Percentiles rank a stretch among this genome's conserved stretches.
Evolutionary conservation across 805 yeast species (phyloP).

Genomic region (Ogataea allantospora): DNA sequence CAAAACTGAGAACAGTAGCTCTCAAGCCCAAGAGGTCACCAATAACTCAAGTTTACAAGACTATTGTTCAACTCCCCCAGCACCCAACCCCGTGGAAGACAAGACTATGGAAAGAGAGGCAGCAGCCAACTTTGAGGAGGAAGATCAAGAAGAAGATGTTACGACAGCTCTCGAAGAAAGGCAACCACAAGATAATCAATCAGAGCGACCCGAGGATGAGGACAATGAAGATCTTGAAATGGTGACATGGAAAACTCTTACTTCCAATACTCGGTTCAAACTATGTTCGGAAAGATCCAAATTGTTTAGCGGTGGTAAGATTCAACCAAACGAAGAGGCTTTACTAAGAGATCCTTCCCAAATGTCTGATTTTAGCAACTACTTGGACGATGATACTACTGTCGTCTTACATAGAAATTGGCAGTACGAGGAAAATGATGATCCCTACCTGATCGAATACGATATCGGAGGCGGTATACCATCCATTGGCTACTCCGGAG

Average conservation of each 20-base stretch:
- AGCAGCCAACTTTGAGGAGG: conserved; percentile 23
- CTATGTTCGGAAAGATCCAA: conserved; percentile 67
- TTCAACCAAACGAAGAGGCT: conserved; percentile 71
- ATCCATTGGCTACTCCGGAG: conserved; percentile 51
- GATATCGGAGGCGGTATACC: conserved; percentile 84
- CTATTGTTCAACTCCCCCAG: conserved; percentile 1
- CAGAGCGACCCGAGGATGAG: conserved; percentile 33
- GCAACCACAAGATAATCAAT: conserved; percentile 16
- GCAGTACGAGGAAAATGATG: conserved; percentile 51
- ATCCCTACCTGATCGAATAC: conserved; percentile 74
- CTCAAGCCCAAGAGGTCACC: not conserved
- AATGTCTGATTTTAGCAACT: conserved; percentile 61
- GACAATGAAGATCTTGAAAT: conserved; percentile 75
- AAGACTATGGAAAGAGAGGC: conserved; percentile 23
- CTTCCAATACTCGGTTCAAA: conserved; percentile 76
- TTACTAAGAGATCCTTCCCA: conserved; percentile 59
- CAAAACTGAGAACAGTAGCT: not conserved
- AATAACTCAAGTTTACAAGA: not conserved
- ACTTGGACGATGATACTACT: conserved; percentile 37
- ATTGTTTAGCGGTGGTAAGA: conserved; percentile 56
- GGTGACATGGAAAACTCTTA: conserved; percentile 80
- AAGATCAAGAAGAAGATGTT: conserved; percentile 45
- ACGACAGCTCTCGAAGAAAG: conserved; percentile 40
- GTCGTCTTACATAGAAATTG: conserved; percentile 36
- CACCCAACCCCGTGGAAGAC: conserved; percentile 1